phyloP scores from a whole-genome alignment of 495 filamentous ascomycete genomes.

The Annulohypoxylon stygium region DNA sequence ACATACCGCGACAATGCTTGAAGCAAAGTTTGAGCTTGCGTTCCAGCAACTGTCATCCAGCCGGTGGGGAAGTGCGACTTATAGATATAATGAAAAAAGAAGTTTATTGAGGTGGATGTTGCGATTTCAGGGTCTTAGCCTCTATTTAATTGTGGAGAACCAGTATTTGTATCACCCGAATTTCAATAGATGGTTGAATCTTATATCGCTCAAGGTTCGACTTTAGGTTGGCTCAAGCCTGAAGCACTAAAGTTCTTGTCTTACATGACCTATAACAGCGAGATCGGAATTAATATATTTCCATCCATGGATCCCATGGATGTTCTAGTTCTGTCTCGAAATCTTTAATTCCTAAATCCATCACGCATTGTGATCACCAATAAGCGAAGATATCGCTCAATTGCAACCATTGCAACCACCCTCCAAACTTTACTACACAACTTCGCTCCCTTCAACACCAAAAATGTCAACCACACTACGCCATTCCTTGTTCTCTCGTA shows the following conservation, averaged over 20 bases:
- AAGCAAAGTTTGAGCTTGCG: slow-evolving; percentile 6
- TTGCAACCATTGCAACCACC: slow-evolving; percentile 9
- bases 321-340: neutral
- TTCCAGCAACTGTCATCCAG: slow-evolving; percentile 31
- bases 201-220: slow-evolving; percentile 4
- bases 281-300: slow-evolving; percentile 25
- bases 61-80: neutral
- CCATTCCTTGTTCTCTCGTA: slow-evolving; percentile 18
- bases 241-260: neutral
- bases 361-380: slow-evolving; percentile 5
- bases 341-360: neutral
- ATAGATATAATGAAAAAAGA: neutral
- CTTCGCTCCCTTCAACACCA: slow-evolving; percentile 21
- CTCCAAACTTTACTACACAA: neutral
- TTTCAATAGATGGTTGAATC: neutral
- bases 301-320: neutral
- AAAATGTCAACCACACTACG: slow-evolving; percentile 31
- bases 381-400: slow-evolving; percentile 1
- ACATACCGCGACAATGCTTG: slow-evolving; percentile 32
- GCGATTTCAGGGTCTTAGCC: neutral
- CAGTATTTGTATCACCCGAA: neutral
- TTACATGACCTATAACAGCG: slow-evolving; percentile 7
- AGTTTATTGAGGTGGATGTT: neutral
- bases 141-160: neutral
- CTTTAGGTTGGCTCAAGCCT: neutral